Evolutionary conservation across 805 yeast species (phyloP), one percentile per base, ranked within the genome.

Genomic region (Yarrowia phangngaensis): DNA sequence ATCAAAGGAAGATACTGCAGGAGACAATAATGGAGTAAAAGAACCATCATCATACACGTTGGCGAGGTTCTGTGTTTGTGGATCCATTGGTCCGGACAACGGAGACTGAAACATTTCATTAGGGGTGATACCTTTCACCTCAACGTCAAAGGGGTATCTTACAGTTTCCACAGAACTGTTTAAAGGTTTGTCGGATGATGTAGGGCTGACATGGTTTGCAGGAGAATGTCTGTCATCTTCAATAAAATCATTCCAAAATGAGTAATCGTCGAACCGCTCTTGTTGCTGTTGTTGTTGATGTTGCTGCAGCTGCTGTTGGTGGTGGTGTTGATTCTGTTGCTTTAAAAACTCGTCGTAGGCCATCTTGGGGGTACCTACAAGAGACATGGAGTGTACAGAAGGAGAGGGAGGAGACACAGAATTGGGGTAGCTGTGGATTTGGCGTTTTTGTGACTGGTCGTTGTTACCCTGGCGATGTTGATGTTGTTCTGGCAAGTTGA

Each of bases 1-100:
- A 7, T 67, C 86, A 57, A 73, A 57, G 1, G 87, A 87, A 3
- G 87, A 77, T 12, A 79, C 82, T 8, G 84, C 80, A 0, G 94
- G 94, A 2, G 89, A 81, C 1, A 81, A 76, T 53, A 84, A 69
- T 0, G 94, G 92, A 1, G 92, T 84, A 64, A 81, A 84, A 4
- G 76, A 76, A 9, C 45, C 45, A 41, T 76, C 76, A 52, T 77
- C 81, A 29, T 41, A 41, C 6, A 41, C 35, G 16, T 22, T 30
- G 20, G 34, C 35, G 26, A 41, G 35, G 22, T 20, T 29, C 45
- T 38, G 45, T 31, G 26, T 38, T 31, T 36, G 43, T 9, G 43
- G 31, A 28, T 38, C 45, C 45, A 38, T 26, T 23, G 45, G 45
- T 28, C 30, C 48, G 11, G 48, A 41, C 13, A 41, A 13, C 22